Conservation (phyloP, 129 eudicot genomes). For the Rutidosis leptorrhynchoides region DNA sequence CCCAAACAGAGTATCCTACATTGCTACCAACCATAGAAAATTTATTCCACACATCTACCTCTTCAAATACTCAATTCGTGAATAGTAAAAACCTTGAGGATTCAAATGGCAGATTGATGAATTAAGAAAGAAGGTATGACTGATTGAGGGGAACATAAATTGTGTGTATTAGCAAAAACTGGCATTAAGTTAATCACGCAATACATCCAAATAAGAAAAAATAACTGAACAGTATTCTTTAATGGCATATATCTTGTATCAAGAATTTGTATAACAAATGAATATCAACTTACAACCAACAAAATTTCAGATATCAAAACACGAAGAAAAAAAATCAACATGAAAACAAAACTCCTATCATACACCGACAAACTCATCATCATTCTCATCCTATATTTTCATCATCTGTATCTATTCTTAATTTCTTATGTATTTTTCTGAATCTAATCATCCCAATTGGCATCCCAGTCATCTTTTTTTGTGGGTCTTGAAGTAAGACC, state of each 20-base stretch:
- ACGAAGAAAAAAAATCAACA: constrained; percentile 9
- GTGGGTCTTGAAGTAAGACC: constrained; percentile 26
- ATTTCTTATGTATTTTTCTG: not conserved
- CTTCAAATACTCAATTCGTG: too few relatives aligned
- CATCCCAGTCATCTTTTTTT: constrained; percentile 34
- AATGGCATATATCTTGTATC: constrained; percentile 21
- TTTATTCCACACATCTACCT: too few relatives aligned
- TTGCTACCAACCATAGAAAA: too few relatives aligned
- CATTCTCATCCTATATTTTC: constrained; percentile 5
- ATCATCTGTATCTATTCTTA: constrained; percentile 23
- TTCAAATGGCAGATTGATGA: too few relatives aligned
- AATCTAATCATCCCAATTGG: constrained; percentile 35
- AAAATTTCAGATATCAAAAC: constrained; percentile 6
- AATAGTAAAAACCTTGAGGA: too few relatives aligned
- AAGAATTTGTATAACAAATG: constrained; percentile 16
- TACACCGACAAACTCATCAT: constrained; percentile 19
- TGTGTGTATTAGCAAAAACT: too few relatives aligned
- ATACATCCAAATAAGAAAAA: not conserved
- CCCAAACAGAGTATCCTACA: too few relatives aligned
- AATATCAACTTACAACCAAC: constrained; percentile 31
- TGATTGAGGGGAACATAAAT: too few relatives aligned
- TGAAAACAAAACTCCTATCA: constrained; percentile 26
- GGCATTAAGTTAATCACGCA: too few relatives aligned
- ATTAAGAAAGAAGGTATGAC: too few relatives aligned
- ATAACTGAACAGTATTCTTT: constrained; percentile 16